Conservation (phyloP, 129 eudicot species). For the carrot (Daucus carota) region DNA sequence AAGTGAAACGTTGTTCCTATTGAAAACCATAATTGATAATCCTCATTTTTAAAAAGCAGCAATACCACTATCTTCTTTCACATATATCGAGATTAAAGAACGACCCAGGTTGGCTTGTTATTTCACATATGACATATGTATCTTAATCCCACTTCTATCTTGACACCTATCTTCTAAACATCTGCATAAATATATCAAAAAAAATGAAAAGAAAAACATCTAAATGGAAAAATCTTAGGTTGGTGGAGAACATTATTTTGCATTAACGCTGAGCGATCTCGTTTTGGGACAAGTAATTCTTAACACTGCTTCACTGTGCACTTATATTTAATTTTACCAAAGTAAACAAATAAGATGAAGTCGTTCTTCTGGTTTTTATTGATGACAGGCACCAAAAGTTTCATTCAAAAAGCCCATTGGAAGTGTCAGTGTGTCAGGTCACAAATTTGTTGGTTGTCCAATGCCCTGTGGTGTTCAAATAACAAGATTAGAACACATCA, state of each 20-base stretch:
- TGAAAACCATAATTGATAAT: neutral
- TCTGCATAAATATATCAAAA: too few species aligned
- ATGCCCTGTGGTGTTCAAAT: slow-evolving; percentile 7
- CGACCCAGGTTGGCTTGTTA: neutral
- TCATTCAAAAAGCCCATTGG: slow-evolving; percentile 29
- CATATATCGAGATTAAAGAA: neutral
- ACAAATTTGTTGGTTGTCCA: slow-evolving; percentile 7
- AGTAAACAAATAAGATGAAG: neutral
- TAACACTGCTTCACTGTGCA: neutral
- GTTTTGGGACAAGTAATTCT: neutral
- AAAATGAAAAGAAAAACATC: too few species aligned
- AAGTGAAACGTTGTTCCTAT: neutral
- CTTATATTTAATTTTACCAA: neutral
- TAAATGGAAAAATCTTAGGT: neutral
- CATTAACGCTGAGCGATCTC: neutral
- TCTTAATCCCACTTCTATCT: neutral
- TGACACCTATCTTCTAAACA: neutral
- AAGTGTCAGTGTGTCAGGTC: slow-evolving; percentile 15
- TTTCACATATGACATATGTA: neutral
- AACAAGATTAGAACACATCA: slow-evolving; percentile 7
- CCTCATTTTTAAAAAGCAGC: too few species aligned
- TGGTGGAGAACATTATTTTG: neutral
- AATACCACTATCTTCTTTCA: neutral
- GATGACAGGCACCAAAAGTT: slow-evolving; percentile 25
- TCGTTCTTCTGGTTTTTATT: neutral